These are phyloP conservation scores for Coemansia sp. DNA, from an alignment of 371 early-diverging fungal species.

Conservation along the genomic window DNA sequence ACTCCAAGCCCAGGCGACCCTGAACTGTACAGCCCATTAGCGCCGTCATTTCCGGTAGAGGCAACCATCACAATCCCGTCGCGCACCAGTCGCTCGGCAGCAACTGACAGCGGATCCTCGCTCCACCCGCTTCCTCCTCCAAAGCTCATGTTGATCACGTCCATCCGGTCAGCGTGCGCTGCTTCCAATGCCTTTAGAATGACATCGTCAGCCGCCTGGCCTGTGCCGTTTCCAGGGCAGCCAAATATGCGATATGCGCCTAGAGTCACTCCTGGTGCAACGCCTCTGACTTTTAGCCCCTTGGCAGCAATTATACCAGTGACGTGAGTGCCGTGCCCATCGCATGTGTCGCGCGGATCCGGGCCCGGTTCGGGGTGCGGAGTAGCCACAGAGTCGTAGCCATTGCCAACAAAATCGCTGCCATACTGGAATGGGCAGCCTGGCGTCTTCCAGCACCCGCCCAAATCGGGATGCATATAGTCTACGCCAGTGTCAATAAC, in stretches of 20 bases:
- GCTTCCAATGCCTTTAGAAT: constrained; percentile 63
- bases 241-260: constrained; percentile 72
- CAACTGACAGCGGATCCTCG: constrained; percentile 54
- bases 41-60: constrained; percentile 74
- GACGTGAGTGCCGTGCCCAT: constrained; percentile 68
- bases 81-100: constrained; percentile 49
- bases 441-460: constrained; percentile 56
- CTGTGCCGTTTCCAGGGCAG: constrained; percentile 57
- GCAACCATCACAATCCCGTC: constrained; percentile 57
- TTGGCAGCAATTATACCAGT: constrained; percentile 68
- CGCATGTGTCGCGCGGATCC: constrained; percentile 62
- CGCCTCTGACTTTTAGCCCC: constrained; percentile 60
- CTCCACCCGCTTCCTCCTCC: constrained; percentile 54
- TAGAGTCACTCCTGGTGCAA: constrained; percentile 65
- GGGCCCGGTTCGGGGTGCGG: constrained; percentile 48
- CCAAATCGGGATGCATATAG: constrained; percentile 68
- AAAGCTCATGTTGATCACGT: constrained; percentile 68
- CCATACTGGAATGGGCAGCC: constrained; percentile 56
- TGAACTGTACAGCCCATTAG: constrained; percentile 60
- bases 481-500: constrained; percentile 67
- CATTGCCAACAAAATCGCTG: constrained; percentile 61
- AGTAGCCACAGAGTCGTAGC: constrained; percentile 36
- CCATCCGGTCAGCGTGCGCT: constrained; percentile 66
- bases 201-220: constrained; percentile 61
- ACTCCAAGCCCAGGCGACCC: constrained; percentile 61